Evolutionary conservation across 805 yeast species (phyloP), one percentile per base, ranked within the genome.

Genomic region (Myxozyma monticola): DNA sequence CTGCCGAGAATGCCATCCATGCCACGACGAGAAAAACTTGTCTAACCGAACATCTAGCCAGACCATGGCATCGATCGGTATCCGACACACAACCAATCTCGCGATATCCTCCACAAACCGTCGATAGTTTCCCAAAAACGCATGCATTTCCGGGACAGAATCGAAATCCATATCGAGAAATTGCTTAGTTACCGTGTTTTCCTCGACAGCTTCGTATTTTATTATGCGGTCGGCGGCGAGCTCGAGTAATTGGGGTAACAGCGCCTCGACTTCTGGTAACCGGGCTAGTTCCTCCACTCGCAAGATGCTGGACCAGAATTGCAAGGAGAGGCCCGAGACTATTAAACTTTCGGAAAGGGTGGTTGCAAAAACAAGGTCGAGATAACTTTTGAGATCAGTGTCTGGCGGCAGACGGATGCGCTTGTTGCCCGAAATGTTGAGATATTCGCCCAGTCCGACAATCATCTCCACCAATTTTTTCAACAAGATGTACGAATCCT

Each of bases 391-490:
- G 5, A 86, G 71, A 63, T 87, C 95, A 1, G 85, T 73, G 18
- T 73, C 68, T 20, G 77, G 78, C 40, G 73, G 83, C 54, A 64
- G 75, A 58, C 65, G 68, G 40, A 65, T 65, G 38, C 64, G 62
- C 18, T 53, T 48, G 46, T 59, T 66, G 52, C 71, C 71, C 46
- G 71, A 71, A 3, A 77, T 73, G 57, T 79, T 84, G 51, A 90
- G 75, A 62, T 84, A 85, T 60, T 87, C 95, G 56, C 93, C 85
- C 44, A 88, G 71, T 0, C 89, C 85, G 21, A 93, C 95, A 29
- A 90, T 80, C 88, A 91, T 85, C 65, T 93, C 99, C 3, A 90
- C 96, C 14, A 91, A 77, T 69, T 91, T 91, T 66, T 93, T 93
- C 54, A 87, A 70, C 50, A 91, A 76, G 0, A 95, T 83, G 65